phyloP scores from a whole-genome alignment of 441 rosid genomes.

The Geranium incanum region DNA sequence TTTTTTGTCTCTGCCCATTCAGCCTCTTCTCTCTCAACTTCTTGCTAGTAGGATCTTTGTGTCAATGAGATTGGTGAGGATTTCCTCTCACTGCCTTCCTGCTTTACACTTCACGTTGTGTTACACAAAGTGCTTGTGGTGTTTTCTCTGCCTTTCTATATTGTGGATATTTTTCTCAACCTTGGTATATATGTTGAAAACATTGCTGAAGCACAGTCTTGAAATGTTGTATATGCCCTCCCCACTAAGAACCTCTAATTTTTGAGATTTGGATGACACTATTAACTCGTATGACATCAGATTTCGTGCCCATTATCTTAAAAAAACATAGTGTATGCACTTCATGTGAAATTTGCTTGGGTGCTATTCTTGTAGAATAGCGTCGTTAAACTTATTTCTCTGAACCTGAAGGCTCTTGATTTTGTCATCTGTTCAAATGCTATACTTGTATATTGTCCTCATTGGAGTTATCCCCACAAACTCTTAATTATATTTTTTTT shows the following conservation, averaged over 20 bases:
- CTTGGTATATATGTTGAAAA: background rate
- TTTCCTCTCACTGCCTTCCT: constrained; percentile 20
- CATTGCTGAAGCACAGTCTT: background rate
- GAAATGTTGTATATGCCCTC: background rate
- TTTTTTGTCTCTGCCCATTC: constrained; percentile 29
- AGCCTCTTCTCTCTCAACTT: constrained; percentile 25
- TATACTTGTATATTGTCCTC: background rate
- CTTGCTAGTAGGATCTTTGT: background rate
- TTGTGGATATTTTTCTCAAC: too few species aligned
- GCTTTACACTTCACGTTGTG: background rate
- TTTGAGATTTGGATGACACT: too few species aligned
- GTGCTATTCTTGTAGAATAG: background rate
- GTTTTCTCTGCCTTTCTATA: constrained; percentile 10
- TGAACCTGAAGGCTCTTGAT: too few species aligned
- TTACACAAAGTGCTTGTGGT: background rate
- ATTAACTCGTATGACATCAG: too few species aligned
- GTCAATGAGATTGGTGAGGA: constrained; percentile 10
- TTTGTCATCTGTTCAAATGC: too few species aligned
- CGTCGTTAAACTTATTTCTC: too few species aligned
- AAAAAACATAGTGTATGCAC: background rate
- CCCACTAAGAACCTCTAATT: background rate
- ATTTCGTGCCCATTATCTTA: too few species aligned
- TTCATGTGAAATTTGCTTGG: background rate
- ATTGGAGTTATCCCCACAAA: background rate
- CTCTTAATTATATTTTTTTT: background rate